Evolutionary conservation across 257 asterid genomes (phyloP).

Genomic region (Solanum bukasovii): DNA sequence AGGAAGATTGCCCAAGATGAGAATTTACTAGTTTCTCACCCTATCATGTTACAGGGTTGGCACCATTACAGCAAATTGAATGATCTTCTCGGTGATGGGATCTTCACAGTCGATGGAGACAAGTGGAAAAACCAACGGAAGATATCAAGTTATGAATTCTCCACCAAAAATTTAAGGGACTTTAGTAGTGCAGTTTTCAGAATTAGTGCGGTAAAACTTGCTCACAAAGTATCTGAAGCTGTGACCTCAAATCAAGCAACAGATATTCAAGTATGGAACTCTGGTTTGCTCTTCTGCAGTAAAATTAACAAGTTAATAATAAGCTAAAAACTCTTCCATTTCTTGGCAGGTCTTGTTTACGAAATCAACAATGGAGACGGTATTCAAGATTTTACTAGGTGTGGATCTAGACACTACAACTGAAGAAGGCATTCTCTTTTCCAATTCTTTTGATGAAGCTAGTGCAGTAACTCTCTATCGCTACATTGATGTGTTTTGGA

Average conservation of each 20-base stretch:
- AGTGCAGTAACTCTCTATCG: constrained; percentile 36
- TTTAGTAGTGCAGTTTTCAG: constrained; percentile 46
- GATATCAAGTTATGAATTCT: constrained; percentile 62
- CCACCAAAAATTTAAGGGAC: constrained; percentile 56
- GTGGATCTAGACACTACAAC: constrained; percentile 40
- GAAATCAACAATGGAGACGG: constrained; percentile 45
- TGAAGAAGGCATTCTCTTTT: constrained; percentile 35
- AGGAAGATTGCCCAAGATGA: no score
- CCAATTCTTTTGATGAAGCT: constrained; percentile 43
- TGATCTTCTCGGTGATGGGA: constrained; percentile 64
- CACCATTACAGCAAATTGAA: constrained; percentile 27
- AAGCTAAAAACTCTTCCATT: not conserved
- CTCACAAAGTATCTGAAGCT: constrained; percentile 34
- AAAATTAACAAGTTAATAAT: not conserved
- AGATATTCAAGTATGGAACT: constrained; percentile 53
- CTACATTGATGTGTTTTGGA: constrained; percentile 43
- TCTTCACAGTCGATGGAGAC: constrained; percentile 69
- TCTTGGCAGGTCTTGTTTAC: constrained; percentile 35
- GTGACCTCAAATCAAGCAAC: constrained; percentile 20
- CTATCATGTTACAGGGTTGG: constrained; percentile 35
- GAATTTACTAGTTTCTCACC: not conserved
- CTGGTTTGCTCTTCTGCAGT: not conserved
- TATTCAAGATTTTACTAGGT: constrained; percentile 43
- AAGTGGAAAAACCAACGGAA: constrained; percentile 67
- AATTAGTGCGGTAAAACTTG: constrained; percentile 37